Base-by-base conservation (phyloP, 148 eudicot species). In the Vaccinium macrocarpon region DNA sequence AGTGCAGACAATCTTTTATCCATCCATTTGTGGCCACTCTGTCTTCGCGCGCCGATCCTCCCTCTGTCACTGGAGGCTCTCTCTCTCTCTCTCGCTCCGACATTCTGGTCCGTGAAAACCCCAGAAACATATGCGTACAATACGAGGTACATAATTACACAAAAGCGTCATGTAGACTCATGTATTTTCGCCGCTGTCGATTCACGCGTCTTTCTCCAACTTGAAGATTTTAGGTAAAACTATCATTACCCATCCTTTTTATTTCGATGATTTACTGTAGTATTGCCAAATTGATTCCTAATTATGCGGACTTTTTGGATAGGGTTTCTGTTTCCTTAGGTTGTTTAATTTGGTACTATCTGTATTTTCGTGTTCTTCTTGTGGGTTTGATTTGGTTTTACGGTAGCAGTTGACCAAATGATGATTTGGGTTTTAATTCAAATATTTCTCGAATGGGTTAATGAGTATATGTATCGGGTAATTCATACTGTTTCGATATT, bases 121-220 rank as follows among this genome's bases (percentile, higher is more conserved):
- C 6, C 11, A 10, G 35, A 10, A 14, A 68, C 29, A 7, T 29
- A 29, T 57, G 18, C 19, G 35, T 27, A 14, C 18, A 57, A 48
- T 59, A 42, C 18, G 8, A 42, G n/a, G 46, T 62, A 6, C 14
- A 7, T 49, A 9, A 5, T 42, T 25, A 13, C 49, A 8, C 42
- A 48, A 66, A 71, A 2, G 55, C 23, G 25, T 27, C 61, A 32
- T 21, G 78, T n/a, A 82, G 78, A 4, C 46, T 23, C 13, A 14
- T 55, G 78, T 35, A 38, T 71, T 59, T 32, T 70, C 64, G n/a
- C 23, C 79, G 32, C 42, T 25, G 78, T 82, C 50, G 62, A 82
- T 32, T 82, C 84, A 35, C 16, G 51, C 27, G 52, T n/a, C 7
- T 55, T 42, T 42, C 68, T 55, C 79, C 66, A 72, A 6, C 52